Evolutionary conservation across 352 stramenopile genomes (phyloP).

Genomic region (Pythium periplocum): DNA sequence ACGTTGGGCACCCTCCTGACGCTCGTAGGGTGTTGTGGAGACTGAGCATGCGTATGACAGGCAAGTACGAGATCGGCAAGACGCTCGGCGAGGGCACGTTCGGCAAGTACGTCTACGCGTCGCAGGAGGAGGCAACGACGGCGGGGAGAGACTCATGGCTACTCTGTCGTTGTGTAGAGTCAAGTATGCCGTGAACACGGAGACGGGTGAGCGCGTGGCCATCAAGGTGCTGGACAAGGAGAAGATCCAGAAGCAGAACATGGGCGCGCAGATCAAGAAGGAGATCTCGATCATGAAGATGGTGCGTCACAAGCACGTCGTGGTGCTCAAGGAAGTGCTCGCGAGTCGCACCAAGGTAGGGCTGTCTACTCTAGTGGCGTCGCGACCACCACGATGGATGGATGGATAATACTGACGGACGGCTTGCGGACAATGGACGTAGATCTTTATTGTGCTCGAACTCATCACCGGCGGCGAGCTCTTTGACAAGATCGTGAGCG

Average conservation of each 20-base stretch:
- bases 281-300: conserved; percentile 99
- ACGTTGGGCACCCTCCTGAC: conserved; percentile 4
- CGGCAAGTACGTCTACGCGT: conserved; percentile 81
- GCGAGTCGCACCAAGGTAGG: conserved; percentile 93
- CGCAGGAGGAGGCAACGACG: neutral
- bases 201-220: conserved; percentile 93
- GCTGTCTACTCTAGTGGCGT: conserved; percentile 71
- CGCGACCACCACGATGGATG: neutral
- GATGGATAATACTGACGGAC: too few relatives aligned
- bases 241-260: conserved; percentile 98
- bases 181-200: conserved; percentile 94
- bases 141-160: conserved; percentile 1
- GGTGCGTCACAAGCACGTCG: conserved; percentile 86
- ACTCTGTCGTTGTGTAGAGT: conserved; percentile 40
- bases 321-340: conserved; percentile 87
- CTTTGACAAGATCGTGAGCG: conserved; percentile 96
- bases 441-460: conserved; percentile 96
- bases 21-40: neutral
- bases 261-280: conserved; percentile 97
- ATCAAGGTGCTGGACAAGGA: conserved; percentile 99
- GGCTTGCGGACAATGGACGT: conserved; percentile 5
- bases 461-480: conserved; percentile 89
- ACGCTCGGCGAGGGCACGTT: conserved; percentile 96
- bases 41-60: conserved; percentile 33
- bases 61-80: conserved; percentile 96